Conservation (phyloP, 106 monocot species). For the Allium cepa region DNA sequence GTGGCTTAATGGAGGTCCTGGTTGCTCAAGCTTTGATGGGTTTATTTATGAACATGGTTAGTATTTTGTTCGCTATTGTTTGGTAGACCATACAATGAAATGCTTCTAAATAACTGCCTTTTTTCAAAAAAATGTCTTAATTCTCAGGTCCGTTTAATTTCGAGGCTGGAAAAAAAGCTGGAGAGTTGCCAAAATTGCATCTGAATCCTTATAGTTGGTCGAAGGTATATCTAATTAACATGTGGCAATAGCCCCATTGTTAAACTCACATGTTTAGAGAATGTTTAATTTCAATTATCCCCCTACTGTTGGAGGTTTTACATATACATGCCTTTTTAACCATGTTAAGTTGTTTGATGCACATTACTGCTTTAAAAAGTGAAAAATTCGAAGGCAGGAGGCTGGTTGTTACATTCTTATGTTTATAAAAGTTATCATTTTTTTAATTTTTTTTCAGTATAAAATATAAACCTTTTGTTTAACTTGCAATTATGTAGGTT, state of each 20-base stretch:
- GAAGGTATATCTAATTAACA: constrained; percentile 26
- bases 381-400: too few relatives aligned
- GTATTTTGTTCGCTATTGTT: not conserved
- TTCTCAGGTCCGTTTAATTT: constrained; percentile 82
- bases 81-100: not conserved
- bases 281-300: too few relatives aligned
- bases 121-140: too few relatives aligned
- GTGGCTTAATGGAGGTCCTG: constrained; percentile 91
- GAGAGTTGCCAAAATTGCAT: constrained; percentile 55
- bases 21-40: constrained; percentile 87
- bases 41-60: constrained; percentile 89
- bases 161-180: constrained; percentile 21
- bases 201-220: constrained; percentile 95
- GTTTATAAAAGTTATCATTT: not conserved
- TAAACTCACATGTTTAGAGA: too few relatives aligned
- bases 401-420: too few relatives aligned
- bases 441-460: not conserved
- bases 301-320: too few relatives aligned
- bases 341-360: too few relatives aligned
- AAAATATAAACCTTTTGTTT: not conserved
- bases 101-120: not conserved
- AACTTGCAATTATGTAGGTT: constrained; percentile 29
- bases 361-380: too few relatives aligned
- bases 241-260: too few relatives aligned
- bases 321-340: too few relatives aligned